Base-by-base conservation (phyloP, 441 rosid species). In the Mallotus repandus region DNA sequence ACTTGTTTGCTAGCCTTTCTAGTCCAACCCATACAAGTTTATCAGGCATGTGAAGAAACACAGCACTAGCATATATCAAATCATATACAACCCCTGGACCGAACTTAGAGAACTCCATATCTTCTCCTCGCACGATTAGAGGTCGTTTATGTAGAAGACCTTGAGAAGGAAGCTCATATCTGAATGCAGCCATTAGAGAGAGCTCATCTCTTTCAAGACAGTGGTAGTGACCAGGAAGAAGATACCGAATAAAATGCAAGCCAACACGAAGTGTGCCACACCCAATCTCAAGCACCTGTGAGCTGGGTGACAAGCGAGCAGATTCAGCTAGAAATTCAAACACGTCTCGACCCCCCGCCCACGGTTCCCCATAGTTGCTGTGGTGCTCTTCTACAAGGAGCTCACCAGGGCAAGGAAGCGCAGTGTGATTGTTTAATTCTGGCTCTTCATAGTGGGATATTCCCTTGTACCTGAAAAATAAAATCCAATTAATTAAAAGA, bases 191-290 rank as follows among this genome's bases (percentile, higher is more conserved):
- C 98, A 96, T 96, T 21, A 96, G 78, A 65, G 98, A 95, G 74
- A 96, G 98, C 80, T 91, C 98, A 25, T 91, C 99, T 77, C 85
- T 87, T 76, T 95, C 99, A 52, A 95, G 95, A 69, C 99, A 96
- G 69, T 93, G 95, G 73, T 77, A 96, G 79, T 82, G 87, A 15
- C 59, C 78, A 15, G 94, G 89, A 32, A 64, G 68, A 62, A 93
- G 92, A 77, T 86, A 91, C 15, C 88, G 88, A 64, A 96, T 90
- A 73, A 96, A 96, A 87, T 96, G 99, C 78, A 88, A 72, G 71
- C 98, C 99, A 16, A 93, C 99, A 10, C 98, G 91, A n/a, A 95
- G 89, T 0, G 99, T 93, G 67, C 99, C 99, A 76, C 98, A 93
- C 7, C 99, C 99, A 14, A 96, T 89, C 84, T 96, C 97, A 1